A percentile compares a stretch with the other conserved stretches of the same genome.
These are phyloP conservation scores for Cordyceps javanica DNA, from an alignment of 2,329 filamentous ascomycete genomes.

Conservation along the genomic window DNA sequence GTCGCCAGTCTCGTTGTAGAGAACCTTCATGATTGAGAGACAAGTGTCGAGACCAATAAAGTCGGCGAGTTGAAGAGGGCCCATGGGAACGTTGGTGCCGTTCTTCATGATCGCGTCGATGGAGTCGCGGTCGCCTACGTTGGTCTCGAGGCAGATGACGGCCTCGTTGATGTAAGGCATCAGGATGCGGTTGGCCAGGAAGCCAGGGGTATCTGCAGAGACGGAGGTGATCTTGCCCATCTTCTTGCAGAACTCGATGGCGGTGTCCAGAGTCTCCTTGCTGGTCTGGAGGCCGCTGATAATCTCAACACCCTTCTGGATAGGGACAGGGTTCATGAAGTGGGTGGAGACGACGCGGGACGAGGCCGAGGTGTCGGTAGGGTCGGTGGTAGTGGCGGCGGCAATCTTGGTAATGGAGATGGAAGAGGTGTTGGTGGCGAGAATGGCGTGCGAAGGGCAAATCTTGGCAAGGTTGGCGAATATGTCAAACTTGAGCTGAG, in stretches of 20 bases:
- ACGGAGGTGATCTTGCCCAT: constrained; percentile 92
- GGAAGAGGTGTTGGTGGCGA: constrained; percentile 97
- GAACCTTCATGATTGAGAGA: constrained; percentile 91
- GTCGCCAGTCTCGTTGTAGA: constrained; percentile 87
- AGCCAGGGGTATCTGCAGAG: constrained; percentile 85
- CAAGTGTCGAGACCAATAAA: constrained; percentile 98
- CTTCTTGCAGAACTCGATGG: constrained; percentile 76
- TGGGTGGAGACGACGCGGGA: constrained; percentile 92
- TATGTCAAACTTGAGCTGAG: constrained; percentile 78
- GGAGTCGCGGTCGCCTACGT: constrained; percentile 79
- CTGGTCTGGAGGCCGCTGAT: constrained; percentile 93
- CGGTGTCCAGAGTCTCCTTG: constrained; percentile 70
- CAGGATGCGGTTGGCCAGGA: constrained; percentile 91
- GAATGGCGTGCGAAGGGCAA: constrained; percentile 76
- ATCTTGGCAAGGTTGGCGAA: constrained; percentile 78
- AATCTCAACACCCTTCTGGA: constrained; percentile 97
- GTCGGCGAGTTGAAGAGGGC: constrained; percentile 85
- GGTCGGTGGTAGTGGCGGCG: constrained; percentile 72
- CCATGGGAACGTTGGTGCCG: constrained; percentile 97
- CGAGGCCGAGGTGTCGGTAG: constrained; percentile 71
- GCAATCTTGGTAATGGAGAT: constrained; percentile 97
- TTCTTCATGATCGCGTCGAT: constrained; percentile 99
- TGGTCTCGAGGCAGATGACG: constrained; percentile 90
- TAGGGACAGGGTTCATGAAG: constrained; percentile 98
- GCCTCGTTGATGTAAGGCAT: constrained; percentile 99